phyloP scores from a whole-genome alignment of 331 rosid species.

The Acacia pycnantha region DNA sequence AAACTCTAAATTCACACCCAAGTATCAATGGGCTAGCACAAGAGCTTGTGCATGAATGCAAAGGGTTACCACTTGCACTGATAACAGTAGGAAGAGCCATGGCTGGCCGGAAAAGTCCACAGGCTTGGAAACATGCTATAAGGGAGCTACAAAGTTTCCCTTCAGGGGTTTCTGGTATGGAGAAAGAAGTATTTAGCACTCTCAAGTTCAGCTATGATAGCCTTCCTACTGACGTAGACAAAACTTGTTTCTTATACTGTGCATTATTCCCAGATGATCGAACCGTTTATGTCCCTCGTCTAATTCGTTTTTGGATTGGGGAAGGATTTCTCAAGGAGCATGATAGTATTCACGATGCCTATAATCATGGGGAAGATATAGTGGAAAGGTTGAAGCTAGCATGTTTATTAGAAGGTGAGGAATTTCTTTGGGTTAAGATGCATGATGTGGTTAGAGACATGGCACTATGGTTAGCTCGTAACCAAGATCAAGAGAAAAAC shows the following conservation, averaged over 20 bases:
- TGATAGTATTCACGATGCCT: neutral
- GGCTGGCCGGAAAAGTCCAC: neutral
- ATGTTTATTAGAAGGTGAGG: neutral
- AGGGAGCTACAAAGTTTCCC: constrained; percentile 7
- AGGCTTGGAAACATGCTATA: neutral
- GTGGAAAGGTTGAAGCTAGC: neutral
- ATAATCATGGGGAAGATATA: neutral
- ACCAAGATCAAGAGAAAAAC: neutral
- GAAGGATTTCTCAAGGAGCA: neutral
- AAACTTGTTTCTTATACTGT: neutral
- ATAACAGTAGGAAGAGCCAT: neutral
- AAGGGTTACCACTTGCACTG: neutral
- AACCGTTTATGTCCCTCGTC: neutral
- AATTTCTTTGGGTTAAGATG: neutral
- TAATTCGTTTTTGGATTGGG: neutral
- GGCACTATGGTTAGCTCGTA: neutral
- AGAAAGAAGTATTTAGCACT: neutral
- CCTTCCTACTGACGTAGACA: neutral
- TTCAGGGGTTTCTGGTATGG: neutral
- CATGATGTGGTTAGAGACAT: neutral
- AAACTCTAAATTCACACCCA: neutral
- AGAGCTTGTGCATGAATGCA: neutral
- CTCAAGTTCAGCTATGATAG: constrained; percentile 3
- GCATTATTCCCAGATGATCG: neutral
- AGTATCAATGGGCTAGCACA: neutral